phyloP scores from a whole-genome alignment of 805 yeast genomes.

The Zygoascus biomembranicola region DNA sequence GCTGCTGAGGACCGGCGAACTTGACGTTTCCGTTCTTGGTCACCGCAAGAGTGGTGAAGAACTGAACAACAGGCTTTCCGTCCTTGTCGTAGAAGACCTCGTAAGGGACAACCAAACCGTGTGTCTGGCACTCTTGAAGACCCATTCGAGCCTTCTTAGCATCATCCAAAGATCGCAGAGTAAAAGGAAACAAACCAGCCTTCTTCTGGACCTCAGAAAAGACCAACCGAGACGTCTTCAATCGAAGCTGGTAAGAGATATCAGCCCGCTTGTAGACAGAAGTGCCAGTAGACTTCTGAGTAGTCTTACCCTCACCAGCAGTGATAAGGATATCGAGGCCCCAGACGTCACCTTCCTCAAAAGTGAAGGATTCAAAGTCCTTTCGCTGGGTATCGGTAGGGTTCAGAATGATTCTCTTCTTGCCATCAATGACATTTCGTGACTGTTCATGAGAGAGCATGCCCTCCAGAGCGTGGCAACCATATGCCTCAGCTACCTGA shows the following conservation, averaged over 20 bases:
- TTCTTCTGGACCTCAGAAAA: constrained; percentile 61
- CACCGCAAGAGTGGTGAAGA: constrained; percentile 65
- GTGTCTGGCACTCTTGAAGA: constrained; percentile 61
- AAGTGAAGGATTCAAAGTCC: constrained; percentile 54
- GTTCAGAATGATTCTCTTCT: constrained; percentile 67
- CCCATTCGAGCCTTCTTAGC: constrained; percentile 69
- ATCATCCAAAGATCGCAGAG: constrained; percentile 56
- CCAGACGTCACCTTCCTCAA: constrained; percentile 69
- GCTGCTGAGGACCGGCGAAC: constrained; percentile 45
- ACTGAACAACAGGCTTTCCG: constrained; percentile 60
- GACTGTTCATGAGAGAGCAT: constrained; percentile 69
- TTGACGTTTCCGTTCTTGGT: constrained; percentile 66
- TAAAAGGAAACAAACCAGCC: constrained; percentile 60
- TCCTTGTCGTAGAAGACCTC: constrained; percentile 62
- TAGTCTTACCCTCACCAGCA: constrained; percentile 62
- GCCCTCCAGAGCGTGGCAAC: constrained; percentile 58
- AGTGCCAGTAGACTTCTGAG: constrained; percentile 50
- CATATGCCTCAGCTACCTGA: constrained; percentile 52
- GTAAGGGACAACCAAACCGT: constrained; percentile 57
- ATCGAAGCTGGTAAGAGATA: constrained; percentile 55
- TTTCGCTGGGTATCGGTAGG: constrained; percentile 59
- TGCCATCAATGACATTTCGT: constrained; percentile 60
- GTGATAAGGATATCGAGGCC: constrained; percentile 67
- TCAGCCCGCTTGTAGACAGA: constrained; percentile 68
- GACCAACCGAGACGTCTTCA: constrained; percentile 60